Evolutionary conservation across 768 basidiomycete genomes (phyloP), one percentile per base, ranked within the genome.

Genomic region (Boletus huronensis): DNA sequence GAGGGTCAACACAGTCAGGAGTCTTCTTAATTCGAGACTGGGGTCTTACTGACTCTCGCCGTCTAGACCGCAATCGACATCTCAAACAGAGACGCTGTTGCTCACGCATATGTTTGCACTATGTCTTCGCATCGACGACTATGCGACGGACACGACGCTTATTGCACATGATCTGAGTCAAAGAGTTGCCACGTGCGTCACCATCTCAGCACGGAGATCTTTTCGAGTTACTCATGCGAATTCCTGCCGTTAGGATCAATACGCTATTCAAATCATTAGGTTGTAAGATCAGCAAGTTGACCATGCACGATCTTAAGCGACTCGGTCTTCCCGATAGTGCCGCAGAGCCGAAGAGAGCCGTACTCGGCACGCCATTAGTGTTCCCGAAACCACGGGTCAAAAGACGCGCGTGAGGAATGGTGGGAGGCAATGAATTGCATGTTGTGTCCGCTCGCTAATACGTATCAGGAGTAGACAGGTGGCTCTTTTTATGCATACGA

Each of bases 101-200:
- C 71, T 93, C 53, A 82, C 89, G 1, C 82, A 92, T 63, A 79
- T 94, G 65, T 87, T 96, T 56, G 86, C 88, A 1, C 74, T 96
- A 0, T 90, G 87, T 63, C 80, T 97, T 28, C 83, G 80, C 46
- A 67, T 93, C 7, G 93, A 97, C 58, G 82, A 84, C 50, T 96
- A 82, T 62, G 82, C 84, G 0, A 81, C 85, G 0, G 86, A 97
- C 58, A 78, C 85, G 0, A 74, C 78, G 2, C 64, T 79, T 28
- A 72, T 97, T 32, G 89, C 93, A 3, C 74, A 78, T 7, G 95
- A 97, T 71, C 71, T 98, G 7, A 82, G 78, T 58, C 80, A 92
- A 77, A 65, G 80, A 3, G 64, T 79, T 11, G 48, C 75, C 6
- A 84, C 82, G 94, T 96, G 63, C 58, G 89, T 75, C 13, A 19